phyloP scores from a whole-genome alignment of 2,329 filamentous ascomycete genomes.

The Fusarium humuli region DNA sequence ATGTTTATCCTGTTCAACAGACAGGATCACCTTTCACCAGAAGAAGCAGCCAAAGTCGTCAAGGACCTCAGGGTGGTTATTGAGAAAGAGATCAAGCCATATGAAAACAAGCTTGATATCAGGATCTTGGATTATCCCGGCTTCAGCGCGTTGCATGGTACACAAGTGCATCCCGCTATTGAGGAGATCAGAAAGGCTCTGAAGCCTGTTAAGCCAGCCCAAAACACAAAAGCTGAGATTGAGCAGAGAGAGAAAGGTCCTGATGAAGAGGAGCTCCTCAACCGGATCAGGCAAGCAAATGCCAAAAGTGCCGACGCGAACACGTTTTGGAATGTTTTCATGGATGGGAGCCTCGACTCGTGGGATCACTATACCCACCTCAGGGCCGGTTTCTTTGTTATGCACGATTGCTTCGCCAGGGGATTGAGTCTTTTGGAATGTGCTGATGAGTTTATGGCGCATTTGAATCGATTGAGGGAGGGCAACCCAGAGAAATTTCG shows the following conservation, averaged over 20 bases:
- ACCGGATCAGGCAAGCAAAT: conserved; percentile 18
- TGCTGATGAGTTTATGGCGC: conserved; percentile 47
- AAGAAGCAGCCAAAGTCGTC: conserved; percentile 31
- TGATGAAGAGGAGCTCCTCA: conserved; percentile 28
- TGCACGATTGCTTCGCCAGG: conserved; percentile 45
- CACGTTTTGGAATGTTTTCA: conserved; percentile 47
- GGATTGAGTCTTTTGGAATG: conserved; percentile 44
- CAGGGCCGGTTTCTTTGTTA: conserved; percentile 49
- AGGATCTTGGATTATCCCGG: conserved; percentile 43
- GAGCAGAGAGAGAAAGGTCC: conserved; percentile 22
- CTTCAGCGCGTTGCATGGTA: conserved; percentile 33
- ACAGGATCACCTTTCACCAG: conserved; percentile 45
- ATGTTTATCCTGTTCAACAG: conserved; percentile 51
- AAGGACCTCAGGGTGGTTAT: conserved; percentile 11
- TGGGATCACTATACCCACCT: conserved; percentile 53
- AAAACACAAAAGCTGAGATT: conserved; percentile 9
- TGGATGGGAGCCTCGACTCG: conserved; percentile 41
- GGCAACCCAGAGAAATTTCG: conserved; percentile 48
- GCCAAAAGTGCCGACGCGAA: conserved; percentile 10
- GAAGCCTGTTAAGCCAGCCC: not conserved
- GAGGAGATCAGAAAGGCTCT: conserved; percentile 37
- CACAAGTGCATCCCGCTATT: conserved; percentile 25
- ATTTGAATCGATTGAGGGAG: conserved; percentile 44
- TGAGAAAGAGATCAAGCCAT: conserved; percentile 31
- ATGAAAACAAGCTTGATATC: conserved; percentile 14